Percentiles rank a stretch among this genome's conserved stretches.
Conservation (phyloP, 192 early-diverging fungal species). For the Coemansia sp. region DNA sequence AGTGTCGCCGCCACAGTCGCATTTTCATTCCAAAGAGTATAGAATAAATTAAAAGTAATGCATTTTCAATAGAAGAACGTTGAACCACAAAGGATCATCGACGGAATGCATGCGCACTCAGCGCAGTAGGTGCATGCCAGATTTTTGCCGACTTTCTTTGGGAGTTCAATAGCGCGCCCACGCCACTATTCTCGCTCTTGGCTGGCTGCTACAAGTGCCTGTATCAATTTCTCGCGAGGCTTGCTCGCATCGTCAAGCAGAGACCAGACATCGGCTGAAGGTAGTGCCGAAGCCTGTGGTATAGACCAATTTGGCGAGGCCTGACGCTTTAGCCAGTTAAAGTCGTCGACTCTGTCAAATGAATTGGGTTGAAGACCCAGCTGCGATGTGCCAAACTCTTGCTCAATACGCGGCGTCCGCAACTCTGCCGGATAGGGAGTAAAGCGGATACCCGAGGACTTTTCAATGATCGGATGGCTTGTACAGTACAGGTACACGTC, state of each 20-base stretch:
- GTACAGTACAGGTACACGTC: constrained; percentile 70
- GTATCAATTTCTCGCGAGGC: neutral
- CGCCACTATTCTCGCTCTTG: neutral
- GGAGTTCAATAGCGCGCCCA: neutral
- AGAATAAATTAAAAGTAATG: neutral
- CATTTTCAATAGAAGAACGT: neutral
- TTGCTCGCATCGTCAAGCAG: neutral
- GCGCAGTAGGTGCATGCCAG: neutral
- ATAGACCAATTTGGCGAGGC: constrained; percentile 77
- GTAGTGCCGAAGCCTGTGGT: neutral
- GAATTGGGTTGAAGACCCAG: constrained; percentile 38
- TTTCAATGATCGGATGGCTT: constrained; percentile 88
- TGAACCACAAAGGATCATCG: neutral
- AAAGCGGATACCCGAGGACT: constrained; percentile 70
- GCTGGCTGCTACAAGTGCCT: neutral
- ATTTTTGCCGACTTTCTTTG: neutral
- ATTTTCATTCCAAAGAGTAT: neutral
- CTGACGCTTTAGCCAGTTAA: constrained; percentile 85
- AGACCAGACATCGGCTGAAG: neutral
- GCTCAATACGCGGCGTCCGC: constrained; percentile 32
- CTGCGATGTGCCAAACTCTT: neutral
- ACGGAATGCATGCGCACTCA: neutral
- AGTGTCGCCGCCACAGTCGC: constrained; percentile 6
- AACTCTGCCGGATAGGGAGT: constrained; percentile 59
- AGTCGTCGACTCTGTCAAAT: constrained; percentile 79